phyloP scores from a whole-genome alignment of 225 moss, liverwort and hornwort species.

The Neckera pumila region DNA sequence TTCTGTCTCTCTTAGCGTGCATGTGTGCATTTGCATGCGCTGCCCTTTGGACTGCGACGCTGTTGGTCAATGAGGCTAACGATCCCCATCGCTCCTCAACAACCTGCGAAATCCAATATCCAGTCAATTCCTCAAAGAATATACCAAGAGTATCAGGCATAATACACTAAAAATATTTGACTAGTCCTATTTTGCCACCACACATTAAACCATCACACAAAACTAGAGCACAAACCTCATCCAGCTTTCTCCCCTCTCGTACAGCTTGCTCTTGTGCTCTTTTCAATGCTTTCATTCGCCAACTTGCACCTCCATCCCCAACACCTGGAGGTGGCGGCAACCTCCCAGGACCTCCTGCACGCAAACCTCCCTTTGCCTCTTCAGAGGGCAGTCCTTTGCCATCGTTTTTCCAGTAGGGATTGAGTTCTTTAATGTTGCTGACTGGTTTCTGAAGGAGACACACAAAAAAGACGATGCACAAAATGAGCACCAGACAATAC shows the following conservation, averaged over 20 bases:
- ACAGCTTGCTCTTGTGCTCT: constrained; percentile 87
- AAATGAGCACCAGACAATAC: not conserved
- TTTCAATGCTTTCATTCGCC: constrained; percentile 88
- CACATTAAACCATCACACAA: not conserved
- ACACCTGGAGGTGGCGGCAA: constrained; percentile 51
- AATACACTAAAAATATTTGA: not conserved
- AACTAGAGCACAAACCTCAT: constrained; percentile 55
- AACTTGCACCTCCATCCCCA: constrained; percentile 97
- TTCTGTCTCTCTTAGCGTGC: constrained; percentile 76
- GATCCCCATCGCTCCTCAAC: constrained; percentile 96
- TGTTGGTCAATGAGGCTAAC: constrained; percentile 61
- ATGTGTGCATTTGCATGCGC: constrained; percentile 87
- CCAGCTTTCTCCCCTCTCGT: constrained; percentile 74
- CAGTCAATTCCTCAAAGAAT: not conserved
- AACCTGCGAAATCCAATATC: constrained; percentile 37
- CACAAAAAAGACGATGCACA: not conserved
- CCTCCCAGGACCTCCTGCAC: constrained; percentile 18
- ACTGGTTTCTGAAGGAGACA: constrained; percentile 39
- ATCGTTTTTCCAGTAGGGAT: constrained; percentile 58
- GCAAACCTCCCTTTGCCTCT: constrained; percentile 24
- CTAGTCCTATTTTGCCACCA: not conserved
- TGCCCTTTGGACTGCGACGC: constrained; percentile 67
- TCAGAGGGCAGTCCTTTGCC: constrained; percentile 32
- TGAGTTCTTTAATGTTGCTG: constrained; percentile 59
- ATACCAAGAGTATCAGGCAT: not conserved